These are phyloP conservation scores for Diutina pseudorugosa DNA, from an alignment of 1,139 yeast species.

Conservation along the genomic window DNA sequence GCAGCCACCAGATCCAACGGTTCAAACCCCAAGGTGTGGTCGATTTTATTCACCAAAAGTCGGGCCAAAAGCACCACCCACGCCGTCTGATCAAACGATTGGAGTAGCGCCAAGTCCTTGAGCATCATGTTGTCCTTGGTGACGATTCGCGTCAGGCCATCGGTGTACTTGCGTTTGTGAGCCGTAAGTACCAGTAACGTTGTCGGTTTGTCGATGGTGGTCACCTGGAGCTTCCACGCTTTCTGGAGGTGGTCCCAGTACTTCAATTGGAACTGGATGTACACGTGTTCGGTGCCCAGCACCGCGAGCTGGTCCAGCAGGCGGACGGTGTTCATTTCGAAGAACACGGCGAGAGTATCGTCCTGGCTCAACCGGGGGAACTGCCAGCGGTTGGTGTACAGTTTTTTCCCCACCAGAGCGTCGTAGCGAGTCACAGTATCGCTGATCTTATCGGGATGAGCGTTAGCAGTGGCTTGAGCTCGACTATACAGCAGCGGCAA, in stretches of 20 bases:
- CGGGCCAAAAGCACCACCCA: constrained; percentile 22
- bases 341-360: constrained; percentile 20
- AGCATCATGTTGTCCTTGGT: constrained; percentile 10
- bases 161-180: neutral
- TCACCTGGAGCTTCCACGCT: constrained; percentile 16
- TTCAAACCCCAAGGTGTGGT: constrained; percentile 24
- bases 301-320: constrained; percentile 8
- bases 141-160: neutral
- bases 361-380: constrained; percentile 13
- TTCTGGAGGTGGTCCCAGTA: constrained; percentile 14
- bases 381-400: constrained; percentile 26
- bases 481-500: constrained; percentile 22
- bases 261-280: constrained; percentile 20
- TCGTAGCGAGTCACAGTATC: constrained; percentile 24
- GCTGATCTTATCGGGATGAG: constrained; percentile 21
- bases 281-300: constrained; percentile 9
- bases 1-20: constrained; percentile 17
- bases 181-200: neutral
- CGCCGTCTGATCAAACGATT: constrained; percentile 20
- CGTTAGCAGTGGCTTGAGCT: constrained; percentile 12
- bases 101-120: constrained; percentile 16
- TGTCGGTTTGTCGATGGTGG: constrained; percentile 20
- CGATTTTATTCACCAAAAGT: constrained; percentile 21
- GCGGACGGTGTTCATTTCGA: constrained; percentile 20
- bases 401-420: constrained; percentile 16